A percentile compares a stretch with the other conserved stretches of the same genome.
Conservation (phyloP, 257 asterid species). For the Mentha longifolia region DNA sequence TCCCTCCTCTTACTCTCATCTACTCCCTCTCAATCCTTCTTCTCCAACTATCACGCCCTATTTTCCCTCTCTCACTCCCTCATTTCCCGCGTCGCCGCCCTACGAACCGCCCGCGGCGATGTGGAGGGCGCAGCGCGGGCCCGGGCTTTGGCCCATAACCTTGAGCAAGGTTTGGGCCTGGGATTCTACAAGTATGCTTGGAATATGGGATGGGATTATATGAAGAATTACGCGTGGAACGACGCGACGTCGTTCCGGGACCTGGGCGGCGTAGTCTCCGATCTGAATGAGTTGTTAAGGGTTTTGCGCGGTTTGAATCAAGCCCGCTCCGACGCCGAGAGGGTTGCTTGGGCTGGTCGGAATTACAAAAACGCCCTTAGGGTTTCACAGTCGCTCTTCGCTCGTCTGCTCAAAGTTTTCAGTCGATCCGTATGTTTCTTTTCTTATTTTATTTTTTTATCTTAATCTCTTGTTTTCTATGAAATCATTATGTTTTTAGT, state of each 20-base stretch:
- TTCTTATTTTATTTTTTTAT: background rate
- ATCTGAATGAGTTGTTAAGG: constrained; percentile 56
- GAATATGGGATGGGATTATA: constrained; percentile 67
- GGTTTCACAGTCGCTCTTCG: constrained; percentile 53
- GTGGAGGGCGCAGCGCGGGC: constrained; percentile 65
- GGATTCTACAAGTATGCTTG: constrained; percentile 63
- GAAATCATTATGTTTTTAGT: background rate
- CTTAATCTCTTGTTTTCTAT: background rate
- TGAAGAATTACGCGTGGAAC: constrained; percentile 65
- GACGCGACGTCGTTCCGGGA: constrained; percentile 47
- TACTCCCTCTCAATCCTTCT: constrained; percentile 38
- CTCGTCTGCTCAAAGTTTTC: constrained; percentile 54
- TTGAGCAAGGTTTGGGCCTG: constrained; percentile 57
- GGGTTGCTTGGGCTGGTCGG: constrained; percentile 61
- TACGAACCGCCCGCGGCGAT: constrained; percentile 80
- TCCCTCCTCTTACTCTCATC: constrained; percentile 38
- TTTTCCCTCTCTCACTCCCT: constrained; percentile 81
- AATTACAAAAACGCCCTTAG: constrained; percentile 55
- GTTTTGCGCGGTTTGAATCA: constrained; percentile 51
- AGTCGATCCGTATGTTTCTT: constrained; percentile 51
- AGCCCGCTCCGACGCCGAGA: constrained; percentile 54
- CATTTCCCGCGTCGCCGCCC: constrained; percentile 68
- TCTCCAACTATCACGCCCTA: constrained; percentile 55
- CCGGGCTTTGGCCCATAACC: constrained; percentile 42
- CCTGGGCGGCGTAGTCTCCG: constrained; percentile 52